Evolutionary conservation across 768 basidiomycete species (phyloP).

Genomic region (Suillus alpinus): DNA sequence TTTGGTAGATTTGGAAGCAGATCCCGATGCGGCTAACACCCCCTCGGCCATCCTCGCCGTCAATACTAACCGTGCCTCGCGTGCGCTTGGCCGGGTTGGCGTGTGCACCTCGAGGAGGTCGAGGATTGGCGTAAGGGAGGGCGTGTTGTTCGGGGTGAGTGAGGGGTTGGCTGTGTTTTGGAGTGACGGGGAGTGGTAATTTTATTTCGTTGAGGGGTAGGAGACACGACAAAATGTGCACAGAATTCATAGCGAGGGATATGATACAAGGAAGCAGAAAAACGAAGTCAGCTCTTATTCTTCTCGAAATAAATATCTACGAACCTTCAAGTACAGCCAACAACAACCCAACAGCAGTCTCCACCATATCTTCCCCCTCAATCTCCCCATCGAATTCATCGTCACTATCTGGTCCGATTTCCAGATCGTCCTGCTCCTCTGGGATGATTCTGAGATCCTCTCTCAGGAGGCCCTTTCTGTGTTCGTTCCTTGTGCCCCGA

Average conservation of each 20-base stretch:
- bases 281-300: background rate
- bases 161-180: background rate
- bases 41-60: constrained; percentile 64
- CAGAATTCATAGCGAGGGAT: constrained; percentile 42
- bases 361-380: constrained; percentile 57
- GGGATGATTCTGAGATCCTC: constrained; percentile 38
- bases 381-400: constrained; percentile 42
- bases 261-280: no score
- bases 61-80: constrained; percentile 82
- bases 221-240: constrained; percentile 64
- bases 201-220: constrained; percentile 48
- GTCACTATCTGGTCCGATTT: constrained; percentile 59
- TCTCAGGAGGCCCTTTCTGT: constrained; percentile 24
- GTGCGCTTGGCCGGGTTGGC: constrained; percentile 55
- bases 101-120: constrained; percentile 8
- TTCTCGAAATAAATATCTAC: constrained; percentile 2
- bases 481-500: constrained; percentile 1
- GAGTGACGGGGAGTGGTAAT: constrained; percentile 29
- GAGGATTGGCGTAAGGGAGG: background rate
- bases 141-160: background rate
- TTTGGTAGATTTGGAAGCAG: constrained; percentile 12
- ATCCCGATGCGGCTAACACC: constrained; percentile 41
- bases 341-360: constrained; percentile 77
- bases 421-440: constrained; percentile 35
- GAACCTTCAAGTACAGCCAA: constrained; percentile 86